Conservation (phyloP, 148 eudicot genomes). For the Arctostaphylos glauca region DNA sequence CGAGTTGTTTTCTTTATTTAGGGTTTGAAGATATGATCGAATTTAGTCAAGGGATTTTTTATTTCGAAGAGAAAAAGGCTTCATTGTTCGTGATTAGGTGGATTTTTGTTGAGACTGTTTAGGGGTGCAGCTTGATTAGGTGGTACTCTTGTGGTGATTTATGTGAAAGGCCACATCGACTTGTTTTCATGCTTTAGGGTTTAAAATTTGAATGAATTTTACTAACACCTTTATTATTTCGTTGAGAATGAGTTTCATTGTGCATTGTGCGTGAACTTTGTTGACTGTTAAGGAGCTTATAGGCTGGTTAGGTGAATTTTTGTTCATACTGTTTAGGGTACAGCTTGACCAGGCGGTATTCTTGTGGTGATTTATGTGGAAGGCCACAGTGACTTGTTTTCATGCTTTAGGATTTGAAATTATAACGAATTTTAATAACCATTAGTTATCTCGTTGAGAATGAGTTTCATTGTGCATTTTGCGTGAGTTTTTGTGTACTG, state of each 20-base stretch:
- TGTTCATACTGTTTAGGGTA: background rate
- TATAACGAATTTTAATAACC: background rate
- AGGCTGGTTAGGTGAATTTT: too few species aligned
- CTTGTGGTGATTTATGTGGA: background rate
- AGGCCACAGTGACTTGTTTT: background rate
- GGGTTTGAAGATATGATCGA: slow-evolving; percentile 13
- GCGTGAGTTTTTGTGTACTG: background rate
- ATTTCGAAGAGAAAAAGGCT: background rate
- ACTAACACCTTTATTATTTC: background rate
- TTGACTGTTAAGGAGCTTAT: too few species aligned
- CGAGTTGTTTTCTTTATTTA: background rate
- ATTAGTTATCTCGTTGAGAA: too few species aligned
- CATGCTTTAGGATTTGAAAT: background rate
- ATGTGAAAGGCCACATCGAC: background rate
- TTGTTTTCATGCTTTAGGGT: background rate
- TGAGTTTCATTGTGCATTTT: background rate
- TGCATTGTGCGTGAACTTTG: background rate
- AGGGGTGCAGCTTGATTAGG: background rate
- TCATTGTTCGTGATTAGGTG: background rate
- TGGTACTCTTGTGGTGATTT: background rate
- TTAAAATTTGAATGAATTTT: background rate
- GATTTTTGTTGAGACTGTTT: background rate
- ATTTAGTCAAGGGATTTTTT: background rate
- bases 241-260: background rate
- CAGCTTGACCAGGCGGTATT: background rate